Conservation (phyloP, 345 rosid species). For the Draba incana region DNA sequence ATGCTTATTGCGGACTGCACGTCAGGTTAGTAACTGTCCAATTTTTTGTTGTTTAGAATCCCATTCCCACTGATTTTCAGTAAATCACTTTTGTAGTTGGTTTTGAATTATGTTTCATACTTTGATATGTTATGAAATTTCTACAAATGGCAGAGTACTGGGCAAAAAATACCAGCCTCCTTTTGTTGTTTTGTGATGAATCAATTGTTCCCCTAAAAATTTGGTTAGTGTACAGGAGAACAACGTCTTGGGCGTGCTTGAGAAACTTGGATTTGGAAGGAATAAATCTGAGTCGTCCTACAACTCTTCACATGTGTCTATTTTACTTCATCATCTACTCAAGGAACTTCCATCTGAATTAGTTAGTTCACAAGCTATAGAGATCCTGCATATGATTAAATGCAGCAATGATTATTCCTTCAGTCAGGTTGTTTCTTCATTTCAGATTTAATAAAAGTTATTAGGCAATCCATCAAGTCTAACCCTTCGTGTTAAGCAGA, state of each 20-base stretch:
- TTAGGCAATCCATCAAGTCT: constrained; percentile 5
- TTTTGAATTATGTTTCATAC: background rate
- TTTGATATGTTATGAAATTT: constrained; percentile 1
- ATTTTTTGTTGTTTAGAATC: background rate
- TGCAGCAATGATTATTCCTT: constrained; percentile 67
- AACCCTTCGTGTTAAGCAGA: constrained; percentile 46
- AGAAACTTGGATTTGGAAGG: constrained; percentile 69
- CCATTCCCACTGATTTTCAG: background rate
- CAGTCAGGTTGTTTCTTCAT: constrained; percentile 57
- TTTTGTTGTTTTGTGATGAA: constrained; percentile 36
- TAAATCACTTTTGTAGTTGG: background rate
- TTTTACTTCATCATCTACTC: constrained; percentile 76
- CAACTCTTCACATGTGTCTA: constrained; percentile 55
- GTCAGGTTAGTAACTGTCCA: constrained; percentile 61
- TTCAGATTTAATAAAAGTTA: constrained; percentile 8
- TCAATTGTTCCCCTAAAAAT: constrained; percentile 46
- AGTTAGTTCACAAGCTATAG: constrained; percentile 62
- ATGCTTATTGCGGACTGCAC: constrained; percentile 60
- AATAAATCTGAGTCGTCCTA: constrained; percentile 49
- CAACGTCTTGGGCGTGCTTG: constrained; percentile 51
- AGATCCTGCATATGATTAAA: constrained; percentile 67
- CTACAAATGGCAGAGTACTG: constrained; percentile 10
- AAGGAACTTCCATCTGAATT: constrained; percentile 75
- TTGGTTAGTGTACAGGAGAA: constrained; percentile 40
- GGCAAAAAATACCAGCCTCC: background rate